Evolutionary conservation across 2,329 filamentous ascomycete species (phyloP).

Genomic region (Fusarium bactridioides): DNA sequence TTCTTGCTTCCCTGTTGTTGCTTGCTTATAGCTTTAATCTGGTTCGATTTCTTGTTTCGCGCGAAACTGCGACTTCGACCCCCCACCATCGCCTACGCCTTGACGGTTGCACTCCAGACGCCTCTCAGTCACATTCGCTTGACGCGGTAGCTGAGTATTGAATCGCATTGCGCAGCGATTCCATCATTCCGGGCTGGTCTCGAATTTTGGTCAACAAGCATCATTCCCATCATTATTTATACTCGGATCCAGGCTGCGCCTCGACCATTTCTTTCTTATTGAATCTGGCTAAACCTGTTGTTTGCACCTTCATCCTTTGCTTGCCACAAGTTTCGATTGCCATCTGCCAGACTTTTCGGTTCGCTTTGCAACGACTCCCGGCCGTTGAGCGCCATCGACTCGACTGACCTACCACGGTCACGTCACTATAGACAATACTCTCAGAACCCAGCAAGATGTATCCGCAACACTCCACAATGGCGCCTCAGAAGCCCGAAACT

Average conservation of each 20-base stretch:
- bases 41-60: conserved; percentile 42
- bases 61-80: conserved; percentile 44
- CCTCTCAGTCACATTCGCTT: conserved; percentile 52
- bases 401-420: conserved; percentile 39
- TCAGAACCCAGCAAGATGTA: conserved; percentile 67
- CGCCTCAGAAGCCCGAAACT: conserved; percentile 95
- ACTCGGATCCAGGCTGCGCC: conserved; percentile 47
- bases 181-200: conserved; percentile 58
- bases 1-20: conserved; percentile 48
- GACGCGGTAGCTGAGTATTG: conserved; percentile 54
- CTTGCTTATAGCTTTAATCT: conserved; percentile 56
- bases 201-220: conserved; percentile 47
- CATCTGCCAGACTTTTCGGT: conserved; percentile 25
- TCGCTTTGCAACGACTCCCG: conserved; percentile 14
- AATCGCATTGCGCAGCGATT: conserved; percentile 43
- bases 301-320: conserved; percentile 4
- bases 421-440: conserved; percentile 39
- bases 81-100: conserved; percentile 46
- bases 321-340: conserved; percentile 5
- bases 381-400: conserved; percentile 29
- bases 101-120: conserved; percentile 50
- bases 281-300: conserved; percentile 9
- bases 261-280: conserved; percentile 34
- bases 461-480: conserved; percentile 85
- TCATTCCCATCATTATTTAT: conserved; percentile 38